Base-by-base conservation (phyloP, 2,329 filamentous ascomycete genomes). In the Botryotinia calthae region DNA sequence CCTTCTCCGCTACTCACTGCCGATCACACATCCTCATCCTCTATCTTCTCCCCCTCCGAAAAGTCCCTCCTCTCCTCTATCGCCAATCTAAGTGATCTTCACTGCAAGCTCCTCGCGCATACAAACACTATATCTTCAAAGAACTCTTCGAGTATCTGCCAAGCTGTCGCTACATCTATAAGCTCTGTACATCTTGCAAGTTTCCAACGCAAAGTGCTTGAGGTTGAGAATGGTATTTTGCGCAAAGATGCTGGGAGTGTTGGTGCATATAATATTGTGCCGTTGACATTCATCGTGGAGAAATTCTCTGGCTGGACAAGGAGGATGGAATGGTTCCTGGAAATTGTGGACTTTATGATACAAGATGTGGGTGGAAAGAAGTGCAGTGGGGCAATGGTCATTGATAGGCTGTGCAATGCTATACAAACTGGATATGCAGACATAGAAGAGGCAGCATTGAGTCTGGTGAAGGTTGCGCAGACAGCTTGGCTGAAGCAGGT, bases 251-350 rank as follows among this genome's bases (percentile, higher is more conserved):
- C 94, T 2, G 88, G 85, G 10, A 88, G 93, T 73, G 95, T 98
- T 1, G 95, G 95, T 59, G 95, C 93, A 1, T 97, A 98, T 81
- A 92, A 95, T 75, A 97, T 97, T 75, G 95, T 98, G 34, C 95
- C 96, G 4, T 83, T 99, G 77, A 97, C 96, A 67, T 91, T 91
- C 2, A 87, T 98, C 31, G 90, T 97, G 42, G 88, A 87, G 8
- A 92, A 96, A 79, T 98, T 98, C 79, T 90, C 91, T n/a, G 91
- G 88, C 61, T 98, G 95, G 95, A 92, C 88, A 64, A 88, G 93
- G 77, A 86, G 90, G 51, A 88, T 98, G 85, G 91, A 95, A 78
- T 98, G 95, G 94, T 86, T 98, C 31, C 93, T 91, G 90, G 86
- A 89, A 46, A 83, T 95, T 65, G 87, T 89, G 48, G 86, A 88